These are phyloP conservation scores for Parachaetomium inaequale DNA, from an alignment of 495 filamentous ascomycete genomes.

Conservation along the genomic window DNA sequence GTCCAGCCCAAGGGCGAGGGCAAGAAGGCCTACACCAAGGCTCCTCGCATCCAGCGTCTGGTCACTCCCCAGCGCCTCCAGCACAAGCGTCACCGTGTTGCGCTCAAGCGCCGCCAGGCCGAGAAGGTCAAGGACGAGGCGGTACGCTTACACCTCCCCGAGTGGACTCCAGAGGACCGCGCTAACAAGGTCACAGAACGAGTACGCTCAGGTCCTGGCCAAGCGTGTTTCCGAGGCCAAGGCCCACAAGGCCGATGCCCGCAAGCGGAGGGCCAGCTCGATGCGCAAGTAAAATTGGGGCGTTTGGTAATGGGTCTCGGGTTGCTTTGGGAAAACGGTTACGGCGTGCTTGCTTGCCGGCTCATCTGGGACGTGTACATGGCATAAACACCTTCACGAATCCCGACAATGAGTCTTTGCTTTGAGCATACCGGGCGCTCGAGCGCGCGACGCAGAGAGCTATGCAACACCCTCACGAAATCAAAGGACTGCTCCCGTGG, in stretches of 20 bases:
- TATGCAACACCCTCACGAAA: conserved; percentile 6
- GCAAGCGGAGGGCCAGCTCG: conserved; percentile 93
- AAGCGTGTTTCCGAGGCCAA: conserved; percentile 95
- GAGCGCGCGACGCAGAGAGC: conserved; percentile 11
- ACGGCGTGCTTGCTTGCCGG: conserved; percentile 34
- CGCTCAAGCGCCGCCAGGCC: conserved; percentile 93
- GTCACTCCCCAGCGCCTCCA: conserved; percentile 99
- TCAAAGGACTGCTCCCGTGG: not conserved
- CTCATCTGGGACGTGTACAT: conserved; percentile 35
- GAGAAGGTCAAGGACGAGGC: conserved; percentile 97
- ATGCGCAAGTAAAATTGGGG: conserved; percentile 75
- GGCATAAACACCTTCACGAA: conserved; percentile 29
- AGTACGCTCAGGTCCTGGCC: conserved; percentile 89
- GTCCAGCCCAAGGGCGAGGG: conserved; percentile 92
- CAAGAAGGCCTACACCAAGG: conserved; percentile 98
- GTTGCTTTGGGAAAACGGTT: conserved; percentile 37
- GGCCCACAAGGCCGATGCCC: conserved; percentile 80
- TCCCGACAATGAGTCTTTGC: conserved; percentile 31
- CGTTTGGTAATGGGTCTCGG: conserved; percentile 41
- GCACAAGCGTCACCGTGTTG: conserved; percentile 96
- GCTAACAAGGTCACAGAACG: conserved; percentile 60
- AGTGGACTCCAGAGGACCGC: not conserved
- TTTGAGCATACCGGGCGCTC: conserved; percentile 20
- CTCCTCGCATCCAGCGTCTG: conserved; percentile 97
- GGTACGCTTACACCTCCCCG: conserved; percentile 57